A percentile compares a stretch with the other conserved stretches of the same genome.
These are phyloP conservation scores for Solanum arcanum DNA, from an alignment of 257 asterid genomes.

Conservation along the genomic window DNA sequence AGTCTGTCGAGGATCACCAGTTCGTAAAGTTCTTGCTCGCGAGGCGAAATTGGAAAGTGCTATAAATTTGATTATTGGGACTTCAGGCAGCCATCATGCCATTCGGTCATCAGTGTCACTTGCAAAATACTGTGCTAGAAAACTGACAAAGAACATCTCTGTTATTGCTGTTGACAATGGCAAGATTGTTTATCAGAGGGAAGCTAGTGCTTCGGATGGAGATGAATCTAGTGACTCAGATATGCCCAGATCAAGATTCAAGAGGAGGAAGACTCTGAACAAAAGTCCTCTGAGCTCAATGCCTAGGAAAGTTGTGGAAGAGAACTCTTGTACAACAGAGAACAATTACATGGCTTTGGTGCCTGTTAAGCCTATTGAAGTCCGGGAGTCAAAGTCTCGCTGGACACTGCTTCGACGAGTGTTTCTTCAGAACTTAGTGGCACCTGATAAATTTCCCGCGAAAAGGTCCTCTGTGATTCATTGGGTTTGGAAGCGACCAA, in stretches of 20 bases:
- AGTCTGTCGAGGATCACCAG: slow-evolving; percentile 72
- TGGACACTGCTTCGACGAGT: slow-evolving; percentile 54
- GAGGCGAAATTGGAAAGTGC: slow-evolving; percentile 63
- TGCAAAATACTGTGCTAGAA: slow-evolving; percentile 73
- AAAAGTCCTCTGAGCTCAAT: slow-evolving; percentile 34
- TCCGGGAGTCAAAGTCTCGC: slow-evolving; percentile 33
- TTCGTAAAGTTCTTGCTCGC: slow-evolving; percentile 44
- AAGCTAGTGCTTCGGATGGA: slow-evolving; percentile 15
- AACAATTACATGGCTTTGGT: slow-evolving; percentile 44
- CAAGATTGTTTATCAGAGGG: slow-evolving; percentile 51
- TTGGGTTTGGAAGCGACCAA: slow-evolving; percentile 39
- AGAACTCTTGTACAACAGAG: slow-evolving; percentile 12
- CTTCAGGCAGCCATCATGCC: slow-evolving; percentile 38
- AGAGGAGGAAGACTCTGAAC: slow-evolving; percentile 29
- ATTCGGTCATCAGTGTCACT: slow-evolving; percentile 56
- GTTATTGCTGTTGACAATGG: slow-evolving; percentile 68
- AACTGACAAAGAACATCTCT: slow-evolving; percentile 36
- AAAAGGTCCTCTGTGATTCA: slow-evolving; percentile 40
- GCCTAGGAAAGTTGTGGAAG: slow-evolving; percentile 3
- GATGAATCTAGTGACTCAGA: slow-evolving; percentile 19
- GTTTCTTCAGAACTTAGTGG: slow-evolving; percentile 20
- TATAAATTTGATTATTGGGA: slow-evolving; percentile 51
- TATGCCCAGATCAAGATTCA: slow-evolving; percentile 18
- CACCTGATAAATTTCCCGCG: slow-evolving; percentile 19
- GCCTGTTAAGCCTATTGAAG: slow-evolving; percentile 27